These are phyloP conservation scores for Russula ochroleuca DNA, from an alignment of 768 basidiomycete genomes.

Conservation along the genomic window DNA sequence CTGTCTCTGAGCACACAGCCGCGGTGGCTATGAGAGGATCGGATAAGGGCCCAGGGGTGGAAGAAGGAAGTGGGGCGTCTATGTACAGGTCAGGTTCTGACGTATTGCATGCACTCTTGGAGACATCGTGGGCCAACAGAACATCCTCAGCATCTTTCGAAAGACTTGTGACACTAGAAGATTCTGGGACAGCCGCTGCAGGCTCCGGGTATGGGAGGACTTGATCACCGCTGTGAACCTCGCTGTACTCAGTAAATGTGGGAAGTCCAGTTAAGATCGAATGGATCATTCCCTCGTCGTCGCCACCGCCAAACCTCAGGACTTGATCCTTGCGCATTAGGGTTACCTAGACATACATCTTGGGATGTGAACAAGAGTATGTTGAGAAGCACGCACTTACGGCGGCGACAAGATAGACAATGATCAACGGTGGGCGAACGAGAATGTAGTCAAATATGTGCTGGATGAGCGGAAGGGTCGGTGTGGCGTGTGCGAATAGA, in stretches of 20 bases:
- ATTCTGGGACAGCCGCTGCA: too few species aligned
- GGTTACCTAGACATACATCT: slow-evolving; percentile 51
- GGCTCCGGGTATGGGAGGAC: neutral
- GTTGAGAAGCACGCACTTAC: slow-evolving; percentile 45
- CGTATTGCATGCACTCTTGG: too few species aligned
- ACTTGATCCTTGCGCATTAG: slow-evolving; percentile 69
- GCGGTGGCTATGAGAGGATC: neutral
- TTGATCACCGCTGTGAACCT: slow-evolving; percentile 10
- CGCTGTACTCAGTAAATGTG: slow-evolving; percentile 46
- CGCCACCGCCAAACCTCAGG: slow-evolving; percentile 54
- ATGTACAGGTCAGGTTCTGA: too few species aligned
- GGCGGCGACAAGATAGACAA: slow-evolving; percentile 79
- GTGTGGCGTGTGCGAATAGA: slow-evolving; percentile 88
- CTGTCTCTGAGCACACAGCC: neutral
- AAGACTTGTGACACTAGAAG: too few species aligned
- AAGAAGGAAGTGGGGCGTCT: too few species aligned
- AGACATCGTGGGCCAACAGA: too few species aligned
- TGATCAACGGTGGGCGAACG: slow-evolving; percentile 71
- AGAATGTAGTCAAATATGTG: slow-evolving; percentile 90
- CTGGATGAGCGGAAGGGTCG: slow-evolving; percentile 84
- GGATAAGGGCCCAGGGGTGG: neutral
- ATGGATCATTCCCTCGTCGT: slow-evolving; percentile 80
- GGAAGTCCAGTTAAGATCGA: slow-evolving; percentile 65
- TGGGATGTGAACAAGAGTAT: neutral
- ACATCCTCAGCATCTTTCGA: too few species aligned